phyloP scores from a whole-genome alignment of 1,139 yeast species.

The Kodamaea derodonti region DNA sequence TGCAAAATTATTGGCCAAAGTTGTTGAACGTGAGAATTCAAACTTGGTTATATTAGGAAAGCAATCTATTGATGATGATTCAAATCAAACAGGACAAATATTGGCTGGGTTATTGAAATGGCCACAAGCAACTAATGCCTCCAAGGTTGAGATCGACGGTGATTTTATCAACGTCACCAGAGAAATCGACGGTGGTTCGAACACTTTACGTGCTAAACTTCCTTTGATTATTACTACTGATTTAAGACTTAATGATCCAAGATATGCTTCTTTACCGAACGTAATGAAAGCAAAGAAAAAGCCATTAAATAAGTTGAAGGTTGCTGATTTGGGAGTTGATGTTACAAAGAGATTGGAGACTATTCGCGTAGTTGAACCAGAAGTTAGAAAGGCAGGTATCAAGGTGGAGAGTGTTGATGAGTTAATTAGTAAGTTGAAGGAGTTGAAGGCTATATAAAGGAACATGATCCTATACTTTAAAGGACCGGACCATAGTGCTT shows the following conservation, averaged over 20 bases:
- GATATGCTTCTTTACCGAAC: constrained; percentile 90
- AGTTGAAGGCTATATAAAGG: constrained; percentile 51
- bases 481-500: too few relatives aligned
- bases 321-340: constrained; percentile 71
- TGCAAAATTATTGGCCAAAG: constrained; percentile 75
- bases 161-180: constrained; percentile 72
- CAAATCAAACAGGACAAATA: constrained; percentile 97
- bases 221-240: constrained; percentile 92
- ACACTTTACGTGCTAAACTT: constrained; percentile 69
- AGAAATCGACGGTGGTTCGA: constrained; percentile 95
- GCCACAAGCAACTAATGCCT: constrained; percentile 98
- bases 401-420: constrained; percentile 81
- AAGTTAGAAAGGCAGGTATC: constrained; percentile 75
- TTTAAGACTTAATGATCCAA: constrained; percentile 87
- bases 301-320: constrained; percentile 70
- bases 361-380: constrained; percentile 79
- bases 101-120: constrained; percentile 89
- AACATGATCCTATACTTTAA: too few relatives aligned
- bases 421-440: constrained; percentile 73
- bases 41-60: constrained; percentile 88
- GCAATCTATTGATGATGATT: constrained; percentile 94
- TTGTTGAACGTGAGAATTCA: constrained; percentile 66
- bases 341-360: constrained; percentile 62
- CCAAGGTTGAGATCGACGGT: constrained; percentile 69
- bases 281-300: constrained; percentile 98